Conservation (phyloP, 2,329 filamentous ascomycete genomes). For the Venturia aucupariae region DNA sequence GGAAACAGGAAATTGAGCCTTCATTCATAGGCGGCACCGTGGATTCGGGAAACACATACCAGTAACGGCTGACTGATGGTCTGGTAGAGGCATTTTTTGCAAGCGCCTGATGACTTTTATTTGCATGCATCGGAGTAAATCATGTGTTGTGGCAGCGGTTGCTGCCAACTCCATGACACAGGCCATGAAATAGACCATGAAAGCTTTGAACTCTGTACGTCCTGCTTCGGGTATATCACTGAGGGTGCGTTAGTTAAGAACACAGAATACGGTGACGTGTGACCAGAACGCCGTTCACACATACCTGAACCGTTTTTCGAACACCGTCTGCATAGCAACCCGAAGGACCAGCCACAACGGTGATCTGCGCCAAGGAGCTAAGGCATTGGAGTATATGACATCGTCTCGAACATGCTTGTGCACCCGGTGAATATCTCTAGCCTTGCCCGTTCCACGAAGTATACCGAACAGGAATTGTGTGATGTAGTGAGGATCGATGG, state of each 20-base stretch:
- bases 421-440: constrained; percentile 33
- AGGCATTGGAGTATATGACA: constrained; percentile 40
- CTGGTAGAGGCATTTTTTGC: not conserved
- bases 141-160: not conserved
- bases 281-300: no score
- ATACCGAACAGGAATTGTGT: constrained; percentile 52
- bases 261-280: no score
- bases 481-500: constrained; percentile 47
- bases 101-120: not conserved
- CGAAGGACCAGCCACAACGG: constrained; percentile 55
- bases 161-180: not conserved
- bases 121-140: not conserved
- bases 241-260: not conserved
- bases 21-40: not conserved
- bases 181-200: not conserved
- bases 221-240: not conserved
- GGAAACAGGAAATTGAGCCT: no score
- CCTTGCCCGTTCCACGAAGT: constrained; percentile 36
- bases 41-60: not conserved
- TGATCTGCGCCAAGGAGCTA: constrained; percentile 52
- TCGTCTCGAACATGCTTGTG: constrained; percentile 55
- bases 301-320: not conserved
- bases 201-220: not conserved
- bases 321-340: constrained; percentile 43
- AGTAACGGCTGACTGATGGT: no score